phyloP scores from a whole-genome alignment of 2,329 filamentous ascomycete genomes.

The Eurotiales sp. region DNA sequence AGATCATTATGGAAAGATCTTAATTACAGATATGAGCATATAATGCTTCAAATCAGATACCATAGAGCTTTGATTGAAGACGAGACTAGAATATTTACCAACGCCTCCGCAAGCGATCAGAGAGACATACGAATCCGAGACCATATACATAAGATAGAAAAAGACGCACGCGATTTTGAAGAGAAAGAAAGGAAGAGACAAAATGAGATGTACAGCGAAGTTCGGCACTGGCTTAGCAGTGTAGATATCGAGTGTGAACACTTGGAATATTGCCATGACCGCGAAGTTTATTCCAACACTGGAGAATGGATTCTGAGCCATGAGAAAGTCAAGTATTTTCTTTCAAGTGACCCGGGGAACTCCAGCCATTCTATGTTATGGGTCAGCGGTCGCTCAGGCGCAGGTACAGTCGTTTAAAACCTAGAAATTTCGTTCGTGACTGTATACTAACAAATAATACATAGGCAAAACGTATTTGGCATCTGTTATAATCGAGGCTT shows the following conservation, averaged over 20 bases:
- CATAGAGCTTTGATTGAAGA: constrained; percentile 5
- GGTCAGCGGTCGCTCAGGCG: constrained; percentile 4
- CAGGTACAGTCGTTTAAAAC: constrained; percentile 2
- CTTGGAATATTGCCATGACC: constrained; percentile 1
- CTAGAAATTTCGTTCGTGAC: too few species aligned
- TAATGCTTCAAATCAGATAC: background rate
- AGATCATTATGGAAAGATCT: constrained; percentile 1
- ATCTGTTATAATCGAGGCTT: constrained; percentile 5
- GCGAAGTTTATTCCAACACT: background rate
- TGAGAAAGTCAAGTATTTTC: constrained; percentile 1
- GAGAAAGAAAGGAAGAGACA: background rate
- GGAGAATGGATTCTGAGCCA: constrained; percentile 7
- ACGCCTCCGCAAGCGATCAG: background rate
- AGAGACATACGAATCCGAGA: background rate
- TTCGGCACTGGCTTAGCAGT: background rate
- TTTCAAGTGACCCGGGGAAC: background rate
- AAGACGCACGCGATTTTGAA: background rate
- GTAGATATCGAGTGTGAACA: constrained; percentile 3
- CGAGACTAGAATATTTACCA: background rate
- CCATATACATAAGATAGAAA: background rate
- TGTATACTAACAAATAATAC: too few species aligned
- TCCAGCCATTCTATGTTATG: constrained; percentile 1
- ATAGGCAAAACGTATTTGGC: constrained; percentile 8
- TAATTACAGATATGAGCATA: background rate
- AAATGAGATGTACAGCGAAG: background rate